A percentile compares a stretch with the other conserved stretches of the same genome.
phyloP scores from a whole-genome alignment of 2,329 filamentous ascomycete species.

The Botryosphaeria dothidea region DNA sequence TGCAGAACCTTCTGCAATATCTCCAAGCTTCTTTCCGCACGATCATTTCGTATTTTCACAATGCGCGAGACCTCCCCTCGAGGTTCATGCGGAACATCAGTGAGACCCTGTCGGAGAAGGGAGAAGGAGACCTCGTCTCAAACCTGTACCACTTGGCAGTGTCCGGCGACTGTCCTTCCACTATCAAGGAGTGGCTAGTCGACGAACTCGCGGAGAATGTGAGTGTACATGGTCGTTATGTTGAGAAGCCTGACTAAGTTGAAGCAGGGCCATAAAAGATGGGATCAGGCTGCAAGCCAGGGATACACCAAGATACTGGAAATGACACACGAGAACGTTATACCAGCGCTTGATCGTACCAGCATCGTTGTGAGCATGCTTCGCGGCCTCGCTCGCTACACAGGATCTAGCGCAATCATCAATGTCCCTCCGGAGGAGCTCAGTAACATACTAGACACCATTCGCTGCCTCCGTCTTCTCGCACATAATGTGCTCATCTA shows the following conservation, averaged over 20 bases:
- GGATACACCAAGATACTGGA: slow-evolving; percentile 77
- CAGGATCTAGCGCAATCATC: slow-evolving; percentile 64
- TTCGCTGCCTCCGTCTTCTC: slow-evolving; percentile 74
- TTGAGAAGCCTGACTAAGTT: neutral
- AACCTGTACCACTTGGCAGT: slow-evolving; percentile 82
- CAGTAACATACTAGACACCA: slow-evolving; percentile 59
- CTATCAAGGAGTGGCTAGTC: slow-evolving; percentile 83
- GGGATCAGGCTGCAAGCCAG: slow-evolving; percentile 82
- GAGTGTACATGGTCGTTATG: slow-evolving; percentile 33
- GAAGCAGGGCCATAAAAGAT: slow-evolving; percentile 82
- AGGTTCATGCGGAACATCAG: slow-evolving; percentile 78
- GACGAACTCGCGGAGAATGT: slow-evolving; percentile 80
- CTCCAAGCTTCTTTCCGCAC: slow-evolving; percentile 77
- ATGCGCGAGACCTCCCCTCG: slow-evolving; percentile 73
- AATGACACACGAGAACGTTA: slow-evolving; percentile 81
- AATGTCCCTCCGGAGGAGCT: slow-evolving; percentile 50
- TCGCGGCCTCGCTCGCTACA: slow-evolving; percentile 78
- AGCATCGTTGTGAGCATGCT: slow-evolving; percentile 79
- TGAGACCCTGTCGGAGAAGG: slow-evolving; percentile 69
- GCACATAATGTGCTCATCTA: slow-evolving; percentile 71
- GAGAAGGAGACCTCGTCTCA: slow-evolving; percentile 67
- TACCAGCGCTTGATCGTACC: slow-evolving; percentile 84
- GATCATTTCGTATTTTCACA: slow-evolving; percentile 80
- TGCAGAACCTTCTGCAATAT: slow-evolving; percentile 86
- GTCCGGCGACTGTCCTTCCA: slow-evolving; percentile 75